These are phyloP conservation scores for Cercospora sp. DNA, from an alignment of 2,329 filamentous ascomycete genomes.

Conservation along the genomic window DNA sequence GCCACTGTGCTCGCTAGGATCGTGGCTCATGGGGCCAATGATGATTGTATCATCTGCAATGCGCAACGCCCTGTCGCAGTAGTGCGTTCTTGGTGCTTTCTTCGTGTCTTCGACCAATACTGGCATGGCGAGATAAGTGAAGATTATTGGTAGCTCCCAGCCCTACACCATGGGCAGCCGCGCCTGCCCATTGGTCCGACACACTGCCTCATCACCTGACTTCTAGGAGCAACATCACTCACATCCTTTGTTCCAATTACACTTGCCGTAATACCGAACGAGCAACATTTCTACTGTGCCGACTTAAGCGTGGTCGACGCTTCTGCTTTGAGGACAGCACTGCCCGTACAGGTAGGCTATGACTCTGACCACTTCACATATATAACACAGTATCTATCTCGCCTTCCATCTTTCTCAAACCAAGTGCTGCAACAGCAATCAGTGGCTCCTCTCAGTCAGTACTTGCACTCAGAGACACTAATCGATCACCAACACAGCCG, in stretches of 20 bases:
- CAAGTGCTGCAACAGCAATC: background rate
- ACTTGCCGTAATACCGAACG: constrained; percentile 9
- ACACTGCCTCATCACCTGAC: constrained; percentile 11
- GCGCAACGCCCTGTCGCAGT: background rate
- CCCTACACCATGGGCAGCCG: background rate
- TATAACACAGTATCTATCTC: background rate
- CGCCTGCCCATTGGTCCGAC: constrained; percentile 1
- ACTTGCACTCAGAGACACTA: background rate
- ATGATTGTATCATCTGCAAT: background rate
- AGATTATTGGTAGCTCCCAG: constrained; percentile 6
- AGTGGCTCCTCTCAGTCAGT: background rate
- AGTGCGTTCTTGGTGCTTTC: constrained; percentile 9
- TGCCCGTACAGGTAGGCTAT: constrained; percentile 8
- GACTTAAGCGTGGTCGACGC: constrained; percentile 1
- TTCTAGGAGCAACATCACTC: background rate
- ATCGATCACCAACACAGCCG: constrained; percentile 4
- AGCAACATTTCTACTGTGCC: background rate
- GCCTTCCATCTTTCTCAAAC: background rate
- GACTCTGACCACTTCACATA: background rate
- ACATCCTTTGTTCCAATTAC: background rate
- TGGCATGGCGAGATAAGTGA: background rate
- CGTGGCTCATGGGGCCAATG: background rate
- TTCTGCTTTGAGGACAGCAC: background rate
- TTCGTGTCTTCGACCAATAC: constrained; percentile 6
- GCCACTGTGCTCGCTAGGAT: background rate